These are phyloP conservation scores for Spergularia azorica DNA, from an alignment of 179 eudicot genomes.

Conservation along the genomic window DNA sequence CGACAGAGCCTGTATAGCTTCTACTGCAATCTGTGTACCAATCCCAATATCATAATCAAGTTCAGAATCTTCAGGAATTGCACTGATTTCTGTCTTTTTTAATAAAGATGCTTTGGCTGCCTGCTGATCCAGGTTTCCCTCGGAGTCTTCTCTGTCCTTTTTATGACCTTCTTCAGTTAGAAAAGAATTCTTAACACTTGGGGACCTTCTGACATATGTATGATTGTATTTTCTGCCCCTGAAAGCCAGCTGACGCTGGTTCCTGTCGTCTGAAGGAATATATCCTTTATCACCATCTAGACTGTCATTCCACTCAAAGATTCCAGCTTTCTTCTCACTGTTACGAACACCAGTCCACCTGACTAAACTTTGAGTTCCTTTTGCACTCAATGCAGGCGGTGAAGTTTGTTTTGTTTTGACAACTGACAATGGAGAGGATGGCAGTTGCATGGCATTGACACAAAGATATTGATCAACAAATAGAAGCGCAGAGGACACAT, in stretches of 20 bases:
- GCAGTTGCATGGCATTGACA: constrained; percentile 8
- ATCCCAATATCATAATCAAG: constrained; percentile 30
- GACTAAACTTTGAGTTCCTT: constrained; percentile 26
- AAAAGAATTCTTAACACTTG: constrained; percentile 10
- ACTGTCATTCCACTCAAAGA: constrained; percentile 34
- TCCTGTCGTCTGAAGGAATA: constrained; percentile 8
- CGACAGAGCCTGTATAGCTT: constrained; percentile 40
- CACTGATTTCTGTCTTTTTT: constrained; percentile 12
- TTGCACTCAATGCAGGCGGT: constrained; percentile 22
- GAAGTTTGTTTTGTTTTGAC: constrained; percentile 23
- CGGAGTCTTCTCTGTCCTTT: constrained; percentile 10
- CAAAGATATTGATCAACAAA: constrained; percentile 36
- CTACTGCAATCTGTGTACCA: constrained; percentile 37
- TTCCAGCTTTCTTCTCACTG: constrained; percentile 7
- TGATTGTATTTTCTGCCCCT: constrained; percentile 18
- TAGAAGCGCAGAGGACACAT: constrained; percentile 31
- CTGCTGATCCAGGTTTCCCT: constrained; percentile 2
- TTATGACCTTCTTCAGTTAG: constrained; percentile 2
- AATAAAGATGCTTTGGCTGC: not conserved
- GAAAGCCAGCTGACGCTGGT: constrained; percentile 2
- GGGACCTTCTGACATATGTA: constrained; percentile 28
- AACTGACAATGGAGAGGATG: constrained; percentile 12
- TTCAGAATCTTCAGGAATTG: constrained; percentile 19
- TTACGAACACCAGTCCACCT: constrained; percentile 21
- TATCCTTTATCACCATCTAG: constrained; percentile 6